These are phyloP conservation scores for Mortierella sp. DNA, from an alignment of 371 early-diverging fungal genomes.

Conservation along the genomic window DNA sequence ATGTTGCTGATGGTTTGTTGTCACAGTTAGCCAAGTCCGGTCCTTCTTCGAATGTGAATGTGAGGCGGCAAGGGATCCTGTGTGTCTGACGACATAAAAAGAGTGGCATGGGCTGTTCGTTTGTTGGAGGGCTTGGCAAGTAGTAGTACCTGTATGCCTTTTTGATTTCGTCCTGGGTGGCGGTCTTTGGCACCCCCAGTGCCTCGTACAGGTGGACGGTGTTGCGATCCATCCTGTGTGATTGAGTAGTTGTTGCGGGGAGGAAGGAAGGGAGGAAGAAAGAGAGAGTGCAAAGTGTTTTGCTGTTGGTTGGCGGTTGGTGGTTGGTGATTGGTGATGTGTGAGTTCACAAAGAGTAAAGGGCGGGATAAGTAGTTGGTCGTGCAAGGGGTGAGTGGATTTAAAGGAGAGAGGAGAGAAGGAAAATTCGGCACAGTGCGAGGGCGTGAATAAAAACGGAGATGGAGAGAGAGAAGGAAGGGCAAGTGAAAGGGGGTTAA, in stretches of 20 bases:
- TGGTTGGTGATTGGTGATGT: not conserved
- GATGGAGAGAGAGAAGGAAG: not conserved
- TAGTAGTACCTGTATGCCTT: slow-evolving; percentile 69
- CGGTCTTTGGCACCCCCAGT: slow-evolving; percentile 73
- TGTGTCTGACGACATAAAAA: not conserved
- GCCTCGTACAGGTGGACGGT: slow-evolving; percentile 69
- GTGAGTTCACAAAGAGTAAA: not conserved
- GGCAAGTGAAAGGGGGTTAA: not conserved
- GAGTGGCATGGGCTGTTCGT: not conserved
- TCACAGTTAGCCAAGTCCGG: not conserved
- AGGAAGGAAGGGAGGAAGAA: not conserved
- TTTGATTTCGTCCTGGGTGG: slow-evolving; percentile 79
- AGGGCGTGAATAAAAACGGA: not conserved
- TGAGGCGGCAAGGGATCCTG: not conserved
- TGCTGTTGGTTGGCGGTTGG: not conserved
- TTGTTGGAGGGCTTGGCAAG: not conserved
- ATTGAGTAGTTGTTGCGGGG: not conserved
- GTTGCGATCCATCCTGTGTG: slow-evolving; percentile 62
- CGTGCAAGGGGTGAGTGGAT: not conserved
- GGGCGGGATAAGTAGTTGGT: not conserved
- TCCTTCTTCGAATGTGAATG: not conserved
- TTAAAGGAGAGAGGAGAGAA: not conserved
- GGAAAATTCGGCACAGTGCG: too few relatives aligned
- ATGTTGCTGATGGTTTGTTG: not conserved
- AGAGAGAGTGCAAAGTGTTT: not conserved